These are phyloP conservation scores for Glycine latifolia DNA, from an alignment of 306 rosid genomes.

Conservation along the genomic window DNA sequence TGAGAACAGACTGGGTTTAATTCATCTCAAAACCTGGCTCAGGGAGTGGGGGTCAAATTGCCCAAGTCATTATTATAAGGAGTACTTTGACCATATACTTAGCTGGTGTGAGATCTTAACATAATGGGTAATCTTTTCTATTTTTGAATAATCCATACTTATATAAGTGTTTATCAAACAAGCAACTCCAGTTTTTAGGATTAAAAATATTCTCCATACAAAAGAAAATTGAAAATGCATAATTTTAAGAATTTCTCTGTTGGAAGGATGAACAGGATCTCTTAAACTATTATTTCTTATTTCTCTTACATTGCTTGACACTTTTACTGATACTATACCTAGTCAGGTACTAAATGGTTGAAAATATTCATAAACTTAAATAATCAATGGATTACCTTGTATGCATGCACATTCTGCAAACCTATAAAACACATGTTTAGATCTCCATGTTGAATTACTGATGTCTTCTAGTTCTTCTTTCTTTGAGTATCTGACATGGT, in stretches of 20 bases:
- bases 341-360: constrained; percentile 2
- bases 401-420: constrained; percentile 7
- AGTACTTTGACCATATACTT: too few species aligned
- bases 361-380: constrained; percentile 21
- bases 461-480: constrained; percentile 37
- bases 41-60: too few species aligned
- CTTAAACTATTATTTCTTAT: constrained; percentile 29
- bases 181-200: too few species aligned
- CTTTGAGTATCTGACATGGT: constrained; percentile 43
- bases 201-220: too few species aligned
- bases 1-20: too few species aligned
- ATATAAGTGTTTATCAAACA: too few species aligned
- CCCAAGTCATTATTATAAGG: too few species aligned
- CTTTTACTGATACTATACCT: not conserved
- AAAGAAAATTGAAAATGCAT: too few species aligned
- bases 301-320: constrained; percentile 21
- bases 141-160: too few species aligned
- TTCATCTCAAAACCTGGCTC: too few species aligned
- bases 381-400: constrained; percentile 21
- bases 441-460: constrained; percentile 30
- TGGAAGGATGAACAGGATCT: constrained; percentile 3
- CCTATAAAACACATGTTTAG: constrained; percentile 7
- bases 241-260: not conserved
- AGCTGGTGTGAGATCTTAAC: too few species aligned
- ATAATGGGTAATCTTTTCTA: too few species aligned